Conservation (phyloP, 2,329 filamentous ascomycete species). For the Pseudogymnoascus sp. region DNA sequence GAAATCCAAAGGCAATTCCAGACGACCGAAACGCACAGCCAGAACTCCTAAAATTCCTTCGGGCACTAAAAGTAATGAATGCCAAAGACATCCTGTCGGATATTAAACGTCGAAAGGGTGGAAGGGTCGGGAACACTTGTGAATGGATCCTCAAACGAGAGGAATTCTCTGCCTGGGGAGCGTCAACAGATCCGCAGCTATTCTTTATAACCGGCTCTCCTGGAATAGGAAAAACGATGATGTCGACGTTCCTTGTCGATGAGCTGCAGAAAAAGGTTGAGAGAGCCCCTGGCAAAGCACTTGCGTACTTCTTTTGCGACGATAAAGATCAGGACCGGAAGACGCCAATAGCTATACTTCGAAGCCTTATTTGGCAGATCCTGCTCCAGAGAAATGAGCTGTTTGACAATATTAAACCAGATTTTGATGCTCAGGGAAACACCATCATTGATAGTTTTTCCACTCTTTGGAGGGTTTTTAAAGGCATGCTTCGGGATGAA, state of each 20-base stretch:
- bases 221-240: constrained; percentile 11
- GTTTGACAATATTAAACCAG: neutral
- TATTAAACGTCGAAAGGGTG: neutral
- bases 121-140: neutral
- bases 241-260: neutral
- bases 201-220: neutral
- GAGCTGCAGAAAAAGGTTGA: constrained; percentile 2
- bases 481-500: neutral
- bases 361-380: constrained; percentile 10
- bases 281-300: neutral
- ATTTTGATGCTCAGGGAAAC: neutral
- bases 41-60: neutral
- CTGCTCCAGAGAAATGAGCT: neutral
- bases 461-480: neutral
- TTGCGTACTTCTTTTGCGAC: constrained; percentile 8
- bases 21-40: neutral
- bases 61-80: neutral
- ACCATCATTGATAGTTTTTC: neutral
- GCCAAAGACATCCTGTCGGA: neutral
- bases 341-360: neutral
- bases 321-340: constrained; percentile 8
- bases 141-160: neutral
- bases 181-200: neutral
- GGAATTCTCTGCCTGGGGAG: neutral
- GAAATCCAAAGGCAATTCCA: neutral